Evolutionary conservation across 192 early-diverging fungal genomes (phyloP).

Genomic region (Backusella westeae): DNA sequence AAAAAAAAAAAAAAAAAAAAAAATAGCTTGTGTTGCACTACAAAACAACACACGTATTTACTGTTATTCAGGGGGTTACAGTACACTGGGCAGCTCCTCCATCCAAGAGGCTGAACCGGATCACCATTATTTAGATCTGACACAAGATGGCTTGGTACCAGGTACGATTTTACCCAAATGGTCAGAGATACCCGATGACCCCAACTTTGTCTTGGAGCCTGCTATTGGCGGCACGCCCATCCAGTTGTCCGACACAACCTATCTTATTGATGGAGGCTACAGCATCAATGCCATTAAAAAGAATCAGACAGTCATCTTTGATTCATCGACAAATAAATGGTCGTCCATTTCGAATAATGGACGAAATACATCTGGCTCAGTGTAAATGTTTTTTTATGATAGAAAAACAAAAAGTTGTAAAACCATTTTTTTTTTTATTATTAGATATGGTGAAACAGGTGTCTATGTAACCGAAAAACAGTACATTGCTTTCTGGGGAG

Average conservation of each 20-base stretch:
- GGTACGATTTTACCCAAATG: not conserved
- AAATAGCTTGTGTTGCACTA: not conserved
- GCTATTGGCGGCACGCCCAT: not conserved
- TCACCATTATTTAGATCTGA: slow-evolving; percentile 3
- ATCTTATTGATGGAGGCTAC: not conserved
- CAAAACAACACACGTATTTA: not conserved
- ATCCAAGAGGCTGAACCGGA: not conserved
- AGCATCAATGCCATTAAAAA: not conserved
- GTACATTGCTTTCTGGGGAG: not conserved
- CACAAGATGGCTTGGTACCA: not conserved
- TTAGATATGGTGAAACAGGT: not conserved
- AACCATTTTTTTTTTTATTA: not conserved
- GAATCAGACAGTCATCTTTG: not conserved
- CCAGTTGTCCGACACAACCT: not conserved
- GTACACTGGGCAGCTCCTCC: not conserved
- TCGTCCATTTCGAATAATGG: not conserved
- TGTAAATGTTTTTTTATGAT: not conserved
- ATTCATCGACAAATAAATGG: not conserved
- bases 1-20: too few relatives aligned
- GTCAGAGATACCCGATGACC: not conserved
- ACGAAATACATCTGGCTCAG: not conserved
- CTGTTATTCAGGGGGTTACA: not conserved
- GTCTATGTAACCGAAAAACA: not conserved
- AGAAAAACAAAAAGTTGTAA: too few relatives aligned
- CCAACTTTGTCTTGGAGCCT: not conserved